Conservation (phyloP, 768 basidiomycete species). For the Mrakia gelida region DNA sequence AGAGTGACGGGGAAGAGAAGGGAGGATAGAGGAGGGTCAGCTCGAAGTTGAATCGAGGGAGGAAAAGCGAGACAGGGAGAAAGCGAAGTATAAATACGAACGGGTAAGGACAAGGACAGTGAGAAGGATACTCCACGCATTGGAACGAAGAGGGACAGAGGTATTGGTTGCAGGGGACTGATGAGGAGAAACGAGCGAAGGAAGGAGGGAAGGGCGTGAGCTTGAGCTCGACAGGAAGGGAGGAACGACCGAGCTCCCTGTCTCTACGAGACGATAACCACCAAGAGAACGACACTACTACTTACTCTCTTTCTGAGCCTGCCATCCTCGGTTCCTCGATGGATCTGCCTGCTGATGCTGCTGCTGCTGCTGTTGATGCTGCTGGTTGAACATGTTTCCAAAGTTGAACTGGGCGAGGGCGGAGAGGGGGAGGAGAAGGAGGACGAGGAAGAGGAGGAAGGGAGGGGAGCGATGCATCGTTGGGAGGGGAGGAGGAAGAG, state of each 20-base stretch:
- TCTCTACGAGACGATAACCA: too few relatives aligned
- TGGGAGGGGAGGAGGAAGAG: background rate
- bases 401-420: constrained; percentile 21
- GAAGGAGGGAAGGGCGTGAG: background rate
- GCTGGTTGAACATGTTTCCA: constrained; percentile 18
- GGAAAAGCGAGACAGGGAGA: background rate
- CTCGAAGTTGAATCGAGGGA: background rate
- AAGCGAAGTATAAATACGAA: background rate
- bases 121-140: background rate
- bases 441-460: constrained; percentile 6
- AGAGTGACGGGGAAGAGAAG: background rate
- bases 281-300: background rate
- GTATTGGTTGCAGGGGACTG: constrained; percentile 22
- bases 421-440: constrained; percentile 17
- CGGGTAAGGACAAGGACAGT: constrained; percentile 27
- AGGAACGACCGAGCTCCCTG: background rate
- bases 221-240: background rate
- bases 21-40: background rate
- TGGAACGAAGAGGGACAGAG: constrained; percentile 11
- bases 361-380: constrained; percentile 24
- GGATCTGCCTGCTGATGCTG: constrained; percentile 9
- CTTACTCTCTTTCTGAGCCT: constrained; percentile 11
- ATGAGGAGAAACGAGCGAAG: too few relatives aligned
- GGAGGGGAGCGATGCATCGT: background rate
- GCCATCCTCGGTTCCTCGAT: constrained; percentile 5